Evolutionary conservation across 2,329 filamentous ascomycete species (phyloP).

Genomic region (Apiospora malaysiana): DNA sequence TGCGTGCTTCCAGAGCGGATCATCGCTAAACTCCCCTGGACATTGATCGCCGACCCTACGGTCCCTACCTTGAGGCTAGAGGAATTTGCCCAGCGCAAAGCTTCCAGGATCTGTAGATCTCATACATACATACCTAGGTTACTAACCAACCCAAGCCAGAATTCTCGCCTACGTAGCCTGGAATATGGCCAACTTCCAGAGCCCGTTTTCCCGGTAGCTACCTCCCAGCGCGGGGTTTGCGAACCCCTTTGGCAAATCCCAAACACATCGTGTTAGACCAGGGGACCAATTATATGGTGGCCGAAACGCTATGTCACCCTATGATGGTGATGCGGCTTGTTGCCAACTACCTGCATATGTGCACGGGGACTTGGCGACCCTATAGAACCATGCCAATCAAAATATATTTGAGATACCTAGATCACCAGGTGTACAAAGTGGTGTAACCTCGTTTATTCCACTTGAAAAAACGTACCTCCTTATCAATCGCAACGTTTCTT

Average conservation of each 20-base stretch:
- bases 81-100: background rate
- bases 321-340: background rate
- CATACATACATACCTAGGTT: background rate
- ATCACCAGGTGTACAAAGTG: too few relatives aligned
- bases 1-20: background rate
- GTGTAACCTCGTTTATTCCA: background rate
- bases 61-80: background rate
- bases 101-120: background rate
- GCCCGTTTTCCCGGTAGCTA: background rate
- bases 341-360: background rate
- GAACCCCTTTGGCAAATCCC: background rate
- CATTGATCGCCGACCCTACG: background rate
- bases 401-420: too few relatives aligned
- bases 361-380: background rate
- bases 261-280: slow-evolving; percentile 12
- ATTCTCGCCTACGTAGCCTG: too few relatives aligned
- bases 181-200: background rate
- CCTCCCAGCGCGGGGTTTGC: background rate
- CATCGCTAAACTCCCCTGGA: background rate
- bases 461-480: background rate
- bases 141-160: too few relatives aligned
- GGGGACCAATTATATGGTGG: background rate
- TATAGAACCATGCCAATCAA: background rate
- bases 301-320: slow-evolving; percentile 5
- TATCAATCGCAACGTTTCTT: too few relatives aligned